Evolutionary conservation across 257 asterid species (phyloP).

Genomic region (Haberlea rhodopensis): DNA sequence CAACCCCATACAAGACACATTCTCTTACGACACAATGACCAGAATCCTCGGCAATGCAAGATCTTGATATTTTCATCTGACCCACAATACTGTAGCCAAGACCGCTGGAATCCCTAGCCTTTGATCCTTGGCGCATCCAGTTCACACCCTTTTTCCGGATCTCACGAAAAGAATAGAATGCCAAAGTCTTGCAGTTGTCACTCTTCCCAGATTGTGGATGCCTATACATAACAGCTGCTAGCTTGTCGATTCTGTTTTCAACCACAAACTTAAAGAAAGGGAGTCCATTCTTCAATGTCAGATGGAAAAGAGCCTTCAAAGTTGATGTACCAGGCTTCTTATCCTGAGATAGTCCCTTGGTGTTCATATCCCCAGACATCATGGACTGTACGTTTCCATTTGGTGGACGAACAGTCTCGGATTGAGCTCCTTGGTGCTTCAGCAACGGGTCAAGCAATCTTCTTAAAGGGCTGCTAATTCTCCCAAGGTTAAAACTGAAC

Average conservation of each 20-base stretch:
- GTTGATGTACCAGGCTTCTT: conserved; percentile 42
- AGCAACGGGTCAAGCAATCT: conserved; percentile 77
- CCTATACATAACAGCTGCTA: conserved; percentile 69
- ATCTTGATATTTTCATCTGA: conserved; percentile 65
- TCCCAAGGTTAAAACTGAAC: conserved; percentile 70
- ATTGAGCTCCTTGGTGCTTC: conserved; percentile 50
- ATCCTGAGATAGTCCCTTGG: conserved; percentile 34
- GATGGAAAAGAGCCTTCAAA: conserved; percentile 72
- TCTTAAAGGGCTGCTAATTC: conserved; percentile 81
- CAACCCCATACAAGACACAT: conserved; percentile 59
- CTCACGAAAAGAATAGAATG: conserved; percentile 76
- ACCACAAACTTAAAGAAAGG: conserved; percentile 79
- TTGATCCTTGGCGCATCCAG: conserved; percentile 78
- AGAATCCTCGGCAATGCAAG: conserved; percentile 22
- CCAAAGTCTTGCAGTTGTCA: conserved; percentile 50
- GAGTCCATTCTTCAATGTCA: conserved; percentile 60
- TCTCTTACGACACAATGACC: conserved; percentile 42
- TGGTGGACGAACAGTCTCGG: conserved; percentile 33
- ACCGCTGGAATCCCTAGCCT: conserved; percentile 43
- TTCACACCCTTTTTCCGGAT: conserved; percentile 63
- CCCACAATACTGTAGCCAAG: conserved; percentile 64
- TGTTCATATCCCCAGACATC: conserved; percentile 29
- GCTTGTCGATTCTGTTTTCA: conserved; percentile 65
- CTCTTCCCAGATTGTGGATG: conserved; percentile 47
- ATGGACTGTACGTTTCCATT: conserved; percentile 30